Base-by-base conservation (phyloP, 2,329 filamentous ascomycete genomes). In the Chrysoporthe deuterocubensis region DNA sequence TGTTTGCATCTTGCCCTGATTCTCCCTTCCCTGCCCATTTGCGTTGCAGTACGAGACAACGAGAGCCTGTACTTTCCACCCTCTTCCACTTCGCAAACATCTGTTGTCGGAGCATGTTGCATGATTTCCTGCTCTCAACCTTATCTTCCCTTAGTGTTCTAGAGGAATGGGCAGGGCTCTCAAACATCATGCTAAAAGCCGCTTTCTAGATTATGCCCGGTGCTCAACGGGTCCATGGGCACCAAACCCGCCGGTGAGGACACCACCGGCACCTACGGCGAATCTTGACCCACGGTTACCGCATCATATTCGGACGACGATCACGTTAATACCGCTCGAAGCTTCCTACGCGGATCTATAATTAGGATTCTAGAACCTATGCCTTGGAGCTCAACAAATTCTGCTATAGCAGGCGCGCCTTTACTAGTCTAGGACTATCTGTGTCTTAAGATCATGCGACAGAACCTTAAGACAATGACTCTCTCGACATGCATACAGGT, bases 1-100 rank as follows among this genome's bases (percentile, higher is more conserved):
- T 81, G 85, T 80, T 73, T 72, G 74, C 54, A 56, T 65, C 48
- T 67, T 40, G 43, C 57, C 64, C 13, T 48, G 14, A 58, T 34
- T 57, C 6, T 63, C 18, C 43, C 13, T 26, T 46, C n/a, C 3
- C 3, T 42, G 4, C 32, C n/a, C 37, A 11, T 42, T 62, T 50
- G 1, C 16, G 18, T 42, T 18, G 43, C 16, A 18, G 44, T 9
- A 5, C 9, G 1, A 40, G 37, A 40, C 5, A 9, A 40, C 44
- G 4, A 46, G 18, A 46, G 44, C 13, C 11, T 46, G 13, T 16
- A 14, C 8, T n/a, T 46, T n/a, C 26, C 44, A 46, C 2, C 0
- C 44, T 13, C 14, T 46, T 46, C 44, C 18, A 40, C 37, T 40
- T 40, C 37, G 9, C 37, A 40, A 6, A 40, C 37, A 40, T 9